phyloP scores from a whole-genome alignment of 2,329 filamentous ascomycete genomes.

The Rasamsonia emersonii region DNA sequence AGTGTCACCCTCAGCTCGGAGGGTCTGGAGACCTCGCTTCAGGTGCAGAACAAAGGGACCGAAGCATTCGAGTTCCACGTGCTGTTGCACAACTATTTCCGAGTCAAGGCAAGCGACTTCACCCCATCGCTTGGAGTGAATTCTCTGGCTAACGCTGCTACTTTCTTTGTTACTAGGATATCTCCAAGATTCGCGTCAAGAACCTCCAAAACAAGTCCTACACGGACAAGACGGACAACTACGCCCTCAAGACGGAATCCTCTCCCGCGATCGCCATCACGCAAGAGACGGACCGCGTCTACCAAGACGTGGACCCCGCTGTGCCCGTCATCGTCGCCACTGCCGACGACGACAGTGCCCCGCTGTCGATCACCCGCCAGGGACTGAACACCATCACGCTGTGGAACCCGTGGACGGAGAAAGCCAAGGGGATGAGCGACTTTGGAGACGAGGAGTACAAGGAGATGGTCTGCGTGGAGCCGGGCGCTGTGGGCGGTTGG shows the following conservation, averaged over 20 bases:
- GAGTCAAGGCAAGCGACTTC: constrained; percentile 56
- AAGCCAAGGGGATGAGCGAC: constrained; percentile 72
- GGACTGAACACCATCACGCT: constrained; percentile 82
- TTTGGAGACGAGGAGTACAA: constrained; percentile 84
- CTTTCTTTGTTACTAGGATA: constrained; percentile 52
- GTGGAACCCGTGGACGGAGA: constrained; percentile 94
- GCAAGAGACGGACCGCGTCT: constrained; percentile 80
- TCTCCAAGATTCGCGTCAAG: constrained; percentile 60
- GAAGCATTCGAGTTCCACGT: constrained; percentile 84
- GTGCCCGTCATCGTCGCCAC: constrained; percentile 28
- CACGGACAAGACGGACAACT: constrained; percentile 71
- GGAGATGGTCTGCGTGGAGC: constrained; percentile 91
- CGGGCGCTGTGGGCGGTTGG: constrained; percentile 74
- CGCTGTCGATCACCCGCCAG: constrained; percentile 70
- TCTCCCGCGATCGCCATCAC: constrained; percentile 59
- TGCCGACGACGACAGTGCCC: constrained; percentile 47
- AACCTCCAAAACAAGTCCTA: constrained; percentile 72
- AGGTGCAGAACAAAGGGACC: constrained; percentile 79
- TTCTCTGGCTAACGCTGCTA: neutral
- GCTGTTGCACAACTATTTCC: constrained; percentile 84
- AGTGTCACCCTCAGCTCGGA: constrained; percentile 75
- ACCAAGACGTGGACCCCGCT: constrained; percentile 55
- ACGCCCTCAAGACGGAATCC: constrained; percentile 55
- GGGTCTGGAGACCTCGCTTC: constrained; percentile 68
- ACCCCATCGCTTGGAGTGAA: neutral